phyloP scores from a whole-genome alignment of 176 grass and related monocot species.

The Musa itinerans region DNA sequence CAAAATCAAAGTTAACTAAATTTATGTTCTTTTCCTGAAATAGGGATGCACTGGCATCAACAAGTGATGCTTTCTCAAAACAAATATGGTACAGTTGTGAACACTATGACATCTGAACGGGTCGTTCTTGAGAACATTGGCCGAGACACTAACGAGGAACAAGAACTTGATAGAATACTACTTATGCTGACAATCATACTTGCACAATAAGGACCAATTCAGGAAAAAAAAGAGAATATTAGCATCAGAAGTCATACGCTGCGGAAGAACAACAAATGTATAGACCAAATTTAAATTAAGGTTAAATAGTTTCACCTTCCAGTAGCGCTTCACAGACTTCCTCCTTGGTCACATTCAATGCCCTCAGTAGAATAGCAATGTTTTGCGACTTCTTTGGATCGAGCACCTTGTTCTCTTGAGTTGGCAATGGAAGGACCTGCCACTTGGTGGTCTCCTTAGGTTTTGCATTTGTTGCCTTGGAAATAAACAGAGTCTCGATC shows the following conservation, averaged over 20 bases:
- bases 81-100: no score
- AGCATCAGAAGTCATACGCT: no score
- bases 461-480: constrained; percentile 43
- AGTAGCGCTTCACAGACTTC: constrained; percentile 87
- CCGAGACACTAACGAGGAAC: no score
- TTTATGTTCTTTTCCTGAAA: neutral
- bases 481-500: constrained; percentile 97
- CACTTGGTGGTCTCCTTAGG: constrained; percentile 47
- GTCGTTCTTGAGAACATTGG: no score
- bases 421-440: constrained; percentile 46
- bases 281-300: neutral
- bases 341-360: constrained; percentile 90
- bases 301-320: constrained; percentile 47
- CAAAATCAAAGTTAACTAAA: neutral
- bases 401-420: constrained; percentile 69
- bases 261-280: neutral
- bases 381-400: constrained; percentile 98
- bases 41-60: neutral
- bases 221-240: no score
- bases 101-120: no score
- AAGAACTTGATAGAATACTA: no score
- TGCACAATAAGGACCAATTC: no score
- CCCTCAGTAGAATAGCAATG: constrained; percentile 91
- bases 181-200: no score
- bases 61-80: no score